Evolutionary conservation across 2,329 filamentous ascomycete genomes (phyloP), one percentile per base, ranked within the genome.

Genomic region (Aspergillus clavatus): DNA sequence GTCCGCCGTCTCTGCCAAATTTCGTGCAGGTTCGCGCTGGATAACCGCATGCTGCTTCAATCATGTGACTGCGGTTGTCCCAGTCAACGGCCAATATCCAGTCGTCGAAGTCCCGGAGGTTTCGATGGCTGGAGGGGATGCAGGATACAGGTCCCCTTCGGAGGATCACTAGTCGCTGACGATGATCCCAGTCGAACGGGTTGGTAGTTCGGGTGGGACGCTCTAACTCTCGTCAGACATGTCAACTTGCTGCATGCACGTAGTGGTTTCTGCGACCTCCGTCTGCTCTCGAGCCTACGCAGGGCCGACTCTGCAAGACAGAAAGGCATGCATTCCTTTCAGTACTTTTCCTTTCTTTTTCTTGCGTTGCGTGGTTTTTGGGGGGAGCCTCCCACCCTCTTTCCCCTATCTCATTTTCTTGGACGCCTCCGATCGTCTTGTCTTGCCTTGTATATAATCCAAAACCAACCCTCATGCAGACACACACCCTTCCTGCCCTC

Each of bases 31-130:
- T 61, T 61, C 51, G 52, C 57, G 48, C 54, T 58, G 61, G 59
- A 52, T 56, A 56, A 53, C 60, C 63, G 63, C 63, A 66, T 58
- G 51, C 50, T 46, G 38, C 43, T 55, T 58, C 51, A 54, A 60
- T 68, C 65, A 68, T 68, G 65, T 68, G 65, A 68, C 62, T 51
- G 24, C 21, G n/a, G 48, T 48, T 52, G 55, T 52, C 40, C 23
- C 49, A 43, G 42, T 40, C 49, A 31, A 54, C 53, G 46, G 56
- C 58, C 62, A 62, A 59, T 55, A 48, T 56, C 46, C 47, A 38
- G 45, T 42, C 46, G 38, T 51, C 46, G 31, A 18, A 5, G 19
- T 18, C 10, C 31, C 8, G 31, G 31, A 35, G 24, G 40, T 28
- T 42, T 47, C 45, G 52, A 55, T 55, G 53, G 50, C 42, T 50